These are phyloP conservation scores for Starmerella gropengiesseri DNA, from an alignment of 805 yeast species.

Conservation along the genomic window DNA sequence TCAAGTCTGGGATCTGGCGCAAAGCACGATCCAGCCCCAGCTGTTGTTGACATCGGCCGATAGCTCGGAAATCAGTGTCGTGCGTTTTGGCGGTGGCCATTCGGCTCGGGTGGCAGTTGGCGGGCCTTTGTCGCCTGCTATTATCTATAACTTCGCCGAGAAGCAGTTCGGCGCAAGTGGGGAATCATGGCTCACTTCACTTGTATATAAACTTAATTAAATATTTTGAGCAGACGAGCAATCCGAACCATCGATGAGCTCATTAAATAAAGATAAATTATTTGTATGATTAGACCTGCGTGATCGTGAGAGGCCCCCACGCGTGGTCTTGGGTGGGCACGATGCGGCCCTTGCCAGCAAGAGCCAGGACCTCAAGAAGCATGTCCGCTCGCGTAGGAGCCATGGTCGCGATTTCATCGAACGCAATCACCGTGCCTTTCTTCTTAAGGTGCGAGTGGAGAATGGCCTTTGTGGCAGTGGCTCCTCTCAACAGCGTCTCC, in stretches of 20 bases:
- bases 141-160: constrained; percentile 1
- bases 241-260: not conserved
- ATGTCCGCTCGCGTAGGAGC: constrained; percentile 15
- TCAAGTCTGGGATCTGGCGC: constrained; percentile 17
- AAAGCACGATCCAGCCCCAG: constrained; percentile 10
- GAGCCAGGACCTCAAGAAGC: constrained; percentile 17
- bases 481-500: constrained; percentile 14
- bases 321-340: constrained; percentile 10
- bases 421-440: constrained; percentile 4
- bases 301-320: constrained; percentile 13
- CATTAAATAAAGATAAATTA: not conserved
- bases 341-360: constrained; percentile 16
- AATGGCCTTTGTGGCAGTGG: constrained; percentile 10
- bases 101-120: constrained; percentile 3
- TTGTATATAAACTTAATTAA: not conserved
- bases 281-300: constrained; percentile 1
- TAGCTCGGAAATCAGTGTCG: not conserved
- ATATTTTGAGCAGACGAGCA: no score
- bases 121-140: not conserved
- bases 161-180: constrained; percentile 5
- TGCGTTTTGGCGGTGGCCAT: not conserved
- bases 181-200: constrained; percentile 5
- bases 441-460: constrained; percentile 6
- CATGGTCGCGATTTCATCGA: constrained; percentile 12
- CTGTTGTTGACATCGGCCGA: not conserved